A percentile compares a stretch with the other conserved stretches of the same genome.
Conservation (phyloP, 1,284 basidiomycete genomes). For the Volvariella volvacea region DNA sequence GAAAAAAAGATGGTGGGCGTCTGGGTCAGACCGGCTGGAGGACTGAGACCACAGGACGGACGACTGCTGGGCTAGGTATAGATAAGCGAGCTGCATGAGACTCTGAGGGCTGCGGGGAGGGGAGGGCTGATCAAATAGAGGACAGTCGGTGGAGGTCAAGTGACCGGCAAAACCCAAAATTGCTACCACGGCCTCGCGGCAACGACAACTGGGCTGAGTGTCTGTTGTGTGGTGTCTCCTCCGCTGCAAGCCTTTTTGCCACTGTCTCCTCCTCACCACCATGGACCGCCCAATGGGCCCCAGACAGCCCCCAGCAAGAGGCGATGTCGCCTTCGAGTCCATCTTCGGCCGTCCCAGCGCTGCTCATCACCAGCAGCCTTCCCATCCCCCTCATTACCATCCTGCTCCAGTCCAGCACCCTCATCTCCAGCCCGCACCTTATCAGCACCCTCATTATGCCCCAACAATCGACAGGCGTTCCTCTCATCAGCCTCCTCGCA, state of each 20-base stretch:
- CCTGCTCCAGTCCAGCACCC: constrained; percentile 18
- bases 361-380: constrained; percentile 41
- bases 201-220: constrained; percentile 3
- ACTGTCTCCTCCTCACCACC: constrained; percentile 8
- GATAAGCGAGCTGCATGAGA: no score
- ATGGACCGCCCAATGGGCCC: constrained; percentile 71
- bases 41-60: no score
- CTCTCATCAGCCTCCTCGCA: neutral
- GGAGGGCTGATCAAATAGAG: no score
- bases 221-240: constrained; percentile 1
- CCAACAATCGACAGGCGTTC: neutral
- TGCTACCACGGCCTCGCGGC: constrained; percentile 7
- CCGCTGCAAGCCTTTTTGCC: constrained; percentile 1
- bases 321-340: constrained; percentile 71
- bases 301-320: constrained; percentile 64
- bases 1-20: no score
- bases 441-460: constrained; percentile 18
- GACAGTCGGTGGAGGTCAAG: constrained; percentile 9
- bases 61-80: no score
- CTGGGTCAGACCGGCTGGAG: no score
- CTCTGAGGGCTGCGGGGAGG: no score
- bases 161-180: constrained; percentile 5
- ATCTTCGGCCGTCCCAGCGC: constrained; percentile 73
- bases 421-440: constrained; percentile 15
- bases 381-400: constrained; percentile 17